Evolutionary conservation across 2,329 filamentous ascomycete species (phyloP).

Genomic region (Fusarium xylarioides): DNA sequence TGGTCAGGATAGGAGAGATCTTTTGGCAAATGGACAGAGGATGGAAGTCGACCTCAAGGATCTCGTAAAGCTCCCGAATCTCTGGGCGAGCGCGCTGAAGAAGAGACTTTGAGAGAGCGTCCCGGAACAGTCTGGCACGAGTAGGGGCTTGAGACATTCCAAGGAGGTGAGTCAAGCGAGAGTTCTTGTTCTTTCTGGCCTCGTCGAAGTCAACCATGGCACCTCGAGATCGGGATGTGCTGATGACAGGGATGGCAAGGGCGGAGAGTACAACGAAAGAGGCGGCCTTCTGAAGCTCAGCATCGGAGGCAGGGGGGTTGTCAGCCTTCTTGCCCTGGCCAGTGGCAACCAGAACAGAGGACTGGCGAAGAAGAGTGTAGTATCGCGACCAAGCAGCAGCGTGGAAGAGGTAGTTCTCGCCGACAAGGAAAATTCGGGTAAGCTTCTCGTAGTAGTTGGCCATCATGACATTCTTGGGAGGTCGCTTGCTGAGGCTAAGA

Average conservation of each 20-base stretch:
- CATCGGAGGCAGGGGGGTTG: constrained; percentile 88
- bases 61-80: constrained; percentile 97
- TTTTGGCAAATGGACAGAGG: constrained; percentile 98
- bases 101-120: constrained; percentile 93
- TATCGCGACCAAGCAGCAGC: constrained; percentile 97
- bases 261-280: constrained; percentile 96
- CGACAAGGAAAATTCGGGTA: constrained; percentile 97
- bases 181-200: constrained; percentile 98
- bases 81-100: constrained; percentile 92
- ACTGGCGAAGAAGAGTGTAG: constrained; percentile 95
- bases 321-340: constrained; percentile 93
- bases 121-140: constrained; percentile 90
- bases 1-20: constrained; percentile 92
- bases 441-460: constrained; percentile 99
- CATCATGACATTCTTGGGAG: constrained; percentile 99
- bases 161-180: constrained; percentile 91
- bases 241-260: constrained; percentile 98
- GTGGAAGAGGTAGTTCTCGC: constrained; percentile 99
- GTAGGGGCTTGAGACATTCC: constrained; percentile 92
- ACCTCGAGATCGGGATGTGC: constrained; percentile 93
- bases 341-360: constrained; percentile 80
- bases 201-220: constrained; percentile 97
- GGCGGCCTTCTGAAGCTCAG: constrained; percentile 91
- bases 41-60: constrained; percentile 98
- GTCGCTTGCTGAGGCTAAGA: constrained; percentile 96